Conservation (phyloP, 75 land plant genomes). For the Pinus tabuliformis region DNA sequence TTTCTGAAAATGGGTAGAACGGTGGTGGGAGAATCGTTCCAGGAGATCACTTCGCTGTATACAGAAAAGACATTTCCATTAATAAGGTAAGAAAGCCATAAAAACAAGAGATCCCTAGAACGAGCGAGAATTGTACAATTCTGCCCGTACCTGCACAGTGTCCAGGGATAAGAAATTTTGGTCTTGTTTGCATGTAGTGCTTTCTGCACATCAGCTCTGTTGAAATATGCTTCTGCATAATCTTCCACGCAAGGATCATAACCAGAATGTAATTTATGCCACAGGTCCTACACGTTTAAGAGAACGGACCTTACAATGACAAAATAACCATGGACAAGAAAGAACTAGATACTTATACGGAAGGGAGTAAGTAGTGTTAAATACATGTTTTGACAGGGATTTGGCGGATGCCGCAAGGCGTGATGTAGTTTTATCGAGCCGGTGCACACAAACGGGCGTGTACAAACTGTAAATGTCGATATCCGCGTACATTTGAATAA, state of each 20-base stretch:
- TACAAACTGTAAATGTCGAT: too few species aligned
- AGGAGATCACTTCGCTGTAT: conserved; percentile 30
- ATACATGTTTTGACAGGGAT: too few species aligned
- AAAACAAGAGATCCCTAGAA: not conserved
- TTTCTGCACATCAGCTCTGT: conserved; percentile 69
- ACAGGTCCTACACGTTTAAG: not conserved
- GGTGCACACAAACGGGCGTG: too few species aligned
- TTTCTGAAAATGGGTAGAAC: conserved; percentile 44
- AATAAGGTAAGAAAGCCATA: not conserved
- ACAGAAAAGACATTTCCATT: not conserved
- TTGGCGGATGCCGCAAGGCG: too few species aligned
- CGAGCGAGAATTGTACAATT: not conserved
- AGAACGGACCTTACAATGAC: too few species aligned
- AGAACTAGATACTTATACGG: too few species aligned
- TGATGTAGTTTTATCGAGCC: too few species aligned
- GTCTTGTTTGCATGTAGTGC: conserved; percentile 85
- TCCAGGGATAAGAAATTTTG: conserved; percentile 46
- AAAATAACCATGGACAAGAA: too few species aligned
- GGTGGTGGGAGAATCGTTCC: conserved; percentile 47
- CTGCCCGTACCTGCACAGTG: conserved; percentile 61
- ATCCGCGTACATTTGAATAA: too few species aligned
- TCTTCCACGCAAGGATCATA: conserved; percentile 63
- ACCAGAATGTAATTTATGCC: conserved; percentile 38
- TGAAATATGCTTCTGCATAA: conserved; percentile 56
- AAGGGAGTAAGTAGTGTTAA: too few species aligned